These are phyloP conservation scores for Umbelopsis isabellina DNA, from an alignment of 192 early-diverging fungal species.

Conservation along the genomic window DNA sequence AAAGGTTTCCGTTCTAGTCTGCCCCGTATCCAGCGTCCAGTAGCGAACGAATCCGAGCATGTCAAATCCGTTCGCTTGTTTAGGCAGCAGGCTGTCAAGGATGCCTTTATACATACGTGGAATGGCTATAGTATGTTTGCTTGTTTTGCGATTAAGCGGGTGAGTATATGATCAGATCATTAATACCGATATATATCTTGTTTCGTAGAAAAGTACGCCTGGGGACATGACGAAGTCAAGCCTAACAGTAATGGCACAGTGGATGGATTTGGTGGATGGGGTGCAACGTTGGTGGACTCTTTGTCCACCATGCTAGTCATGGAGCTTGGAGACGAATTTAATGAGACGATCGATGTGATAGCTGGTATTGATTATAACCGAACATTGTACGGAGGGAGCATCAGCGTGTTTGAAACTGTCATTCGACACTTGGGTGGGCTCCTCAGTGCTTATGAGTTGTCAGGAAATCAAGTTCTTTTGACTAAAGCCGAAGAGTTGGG, in stretches of 20 bases:
- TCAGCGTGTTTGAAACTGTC: constrained; percentile 83
- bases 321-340: constrained; percentile 78
- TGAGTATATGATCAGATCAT: not conserved
- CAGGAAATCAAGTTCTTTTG: constrained; percentile 65
- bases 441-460: constrained; percentile 84
- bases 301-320: constrained; percentile 87
- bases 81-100: constrained; percentile 51
- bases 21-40: not conserved
- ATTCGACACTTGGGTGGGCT: constrained; percentile 82
- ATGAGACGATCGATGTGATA: constrained; percentile 66
- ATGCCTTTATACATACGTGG: constrained; percentile 74
- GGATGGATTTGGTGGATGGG: constrained; percentile 58
- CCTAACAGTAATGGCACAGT: constrained; percentile 38
- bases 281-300: constrained; percentile 80
- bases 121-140: constrained; percentile 63
- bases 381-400: constrained; percentile 30
- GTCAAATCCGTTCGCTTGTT: constrained; percentile 20
- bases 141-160: not conserved
- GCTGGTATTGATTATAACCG: constrained; percentile 50
- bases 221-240: constrained; percentile 72
- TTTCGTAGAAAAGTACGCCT: constrained; percentile 58
- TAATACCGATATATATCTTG: not conserved
- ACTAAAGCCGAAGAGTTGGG: constrained; percentile 73
- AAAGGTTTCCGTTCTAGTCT: not conserved
- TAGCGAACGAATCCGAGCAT: not conserved